Evolutionary conservation across 2,329 filamentous ascomycete species (phyloP).

Genomic region (Nannizzia gypsea): DNA sequence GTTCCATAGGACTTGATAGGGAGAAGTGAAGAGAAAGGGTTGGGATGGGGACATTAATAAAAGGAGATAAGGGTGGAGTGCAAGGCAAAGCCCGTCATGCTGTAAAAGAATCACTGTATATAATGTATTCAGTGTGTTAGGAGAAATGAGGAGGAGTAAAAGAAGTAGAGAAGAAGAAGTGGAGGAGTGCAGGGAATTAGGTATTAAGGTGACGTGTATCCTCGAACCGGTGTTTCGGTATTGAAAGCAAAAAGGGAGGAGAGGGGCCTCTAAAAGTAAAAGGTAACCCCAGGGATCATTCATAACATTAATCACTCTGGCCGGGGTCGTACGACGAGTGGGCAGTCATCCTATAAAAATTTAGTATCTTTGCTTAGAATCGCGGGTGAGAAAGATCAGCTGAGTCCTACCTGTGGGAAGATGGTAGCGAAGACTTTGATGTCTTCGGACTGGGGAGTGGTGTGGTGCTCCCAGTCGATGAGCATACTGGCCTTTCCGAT

Average conservation of each 20-base stretch:
- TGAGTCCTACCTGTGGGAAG: conserved; percentile 72
- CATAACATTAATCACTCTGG: conserved; percentile 19
- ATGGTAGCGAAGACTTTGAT: conserved; percentile 98
- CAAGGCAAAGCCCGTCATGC: background rate
- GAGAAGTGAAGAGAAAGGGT: background rate
- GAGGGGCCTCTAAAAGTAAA: background rate
- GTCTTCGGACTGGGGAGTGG: conserved; percentile 74
- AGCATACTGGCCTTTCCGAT: conserved; percentile 79
- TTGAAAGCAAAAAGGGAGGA: too few relatives aligned
- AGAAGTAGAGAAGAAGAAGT: background rate
- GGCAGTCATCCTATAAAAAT: conserved; percentile 60
- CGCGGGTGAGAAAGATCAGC: conserved; percentile 14
- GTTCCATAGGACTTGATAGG: background rate
- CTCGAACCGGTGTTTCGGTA: background rate
- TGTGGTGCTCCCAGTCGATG: conserved; percentile 80
- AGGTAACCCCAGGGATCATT: background rate
- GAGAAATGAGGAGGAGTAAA: background rate
- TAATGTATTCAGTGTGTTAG: background rate
- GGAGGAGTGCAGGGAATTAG: conserved; percentile 13
- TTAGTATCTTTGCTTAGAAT: too few relatives aligned
- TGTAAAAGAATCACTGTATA: conserved; percentile 2
- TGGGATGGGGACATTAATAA: background rate
- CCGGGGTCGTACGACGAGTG: conserved; percentile 54
- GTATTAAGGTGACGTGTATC: conserved; percentile 10
- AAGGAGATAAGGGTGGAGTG: background rate